Base-by-base conservation (phyloP, 2,329 filamentous ascomycete genomes). In the Beauveria australis region DNA sequence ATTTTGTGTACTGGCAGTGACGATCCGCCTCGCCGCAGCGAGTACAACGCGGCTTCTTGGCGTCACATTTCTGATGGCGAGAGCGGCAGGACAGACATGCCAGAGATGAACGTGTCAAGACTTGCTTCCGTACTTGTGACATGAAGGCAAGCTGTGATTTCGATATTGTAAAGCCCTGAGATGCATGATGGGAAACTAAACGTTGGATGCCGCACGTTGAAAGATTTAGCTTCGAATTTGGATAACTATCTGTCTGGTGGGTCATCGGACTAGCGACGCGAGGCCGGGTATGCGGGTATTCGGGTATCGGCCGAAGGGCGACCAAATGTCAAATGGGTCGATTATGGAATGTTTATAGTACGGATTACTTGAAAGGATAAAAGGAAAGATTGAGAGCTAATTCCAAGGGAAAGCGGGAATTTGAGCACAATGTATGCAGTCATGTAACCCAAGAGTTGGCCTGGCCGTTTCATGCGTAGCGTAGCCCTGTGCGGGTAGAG, bases 61-160 rank as follows among this genome's bases (percentile, higher is more conserved):
- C 79, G 65, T 82, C 79, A 66, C 81, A 83, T 65, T 81, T 81
- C 41, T 82, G 67, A 67, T 83, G 81, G 40, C 78, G 72, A 24
- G 72, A 77, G 22, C 80, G 75, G 62, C 81, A 83, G 30, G 76
- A 76, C 10, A 81, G 75, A 66, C 80, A 83, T 16, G 81, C 81
- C 57, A 78, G 64, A 2, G 72, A 70, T 0, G 71, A 74, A 44
- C 68, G 67, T 14, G 67, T 60, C 9, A 61, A n/a, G 12, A 56
- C 47, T 41, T 58, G 53, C 47, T 61, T 52, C 28, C 61, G 57
- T 44, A 54, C 53, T 28, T 59, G 33, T 3, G 46, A 60, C 56
- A 62, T 60, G 22, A 43, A 16, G 26, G 3, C 10, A 24, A 37
- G 19, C 10, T 57, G 9, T n/a, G 26, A 55, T 48, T 2, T 10